phyloP scores from a whole-genome alignment of 192 early-diverging fungal species.

The Coemansia sp. region DNA sequence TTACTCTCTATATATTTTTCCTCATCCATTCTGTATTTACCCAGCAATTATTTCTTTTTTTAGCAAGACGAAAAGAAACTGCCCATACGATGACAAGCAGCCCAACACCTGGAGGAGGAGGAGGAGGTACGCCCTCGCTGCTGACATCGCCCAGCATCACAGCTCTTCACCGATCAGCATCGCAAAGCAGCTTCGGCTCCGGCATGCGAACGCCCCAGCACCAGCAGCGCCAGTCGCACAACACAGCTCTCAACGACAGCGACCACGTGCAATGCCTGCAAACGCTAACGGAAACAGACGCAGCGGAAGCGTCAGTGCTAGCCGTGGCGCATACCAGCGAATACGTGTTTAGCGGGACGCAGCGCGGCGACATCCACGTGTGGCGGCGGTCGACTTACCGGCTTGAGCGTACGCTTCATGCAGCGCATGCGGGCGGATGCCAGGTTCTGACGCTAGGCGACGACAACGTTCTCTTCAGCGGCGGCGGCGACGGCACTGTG shows the following conservation, averaged over 20 bases:
- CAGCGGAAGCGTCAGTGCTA: conserved; percentile 50
- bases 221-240: no score
- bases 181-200: conserved; percentile 27
- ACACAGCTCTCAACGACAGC: conserved; percentile 7
- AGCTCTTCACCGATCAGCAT: conserved; percentile 15
- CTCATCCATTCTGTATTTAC: no score
- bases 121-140: no score
- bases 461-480: conserved; percentile 26
- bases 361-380: conserved; percentile 67
- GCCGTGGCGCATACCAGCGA: conserved; percentile 62
- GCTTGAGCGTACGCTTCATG: conserved; percentile 35
- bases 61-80: no score
- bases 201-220: conserved; percentile 14
- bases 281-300: conserved; percentile 8
- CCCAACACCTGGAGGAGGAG: not conserved
- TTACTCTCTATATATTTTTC: no score
- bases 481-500: conserved; percentile 71
- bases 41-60: no score
- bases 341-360: conserved; percentile 70
- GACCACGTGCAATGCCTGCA: conserved; percentile 25
- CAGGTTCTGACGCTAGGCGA: conserved; percentile 26
- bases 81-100: not conserved
- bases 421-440: conserved; percentile 39
- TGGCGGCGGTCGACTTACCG: conserved; percentile 61
- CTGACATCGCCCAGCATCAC: conserved; percentile 8